Percentiles rank a stretch among this genome's conserved stretches.
Conservation (phyloP, 2,329 filamentous ascomycete genomes). For the Thielaviopsis punctulata region DNA sequence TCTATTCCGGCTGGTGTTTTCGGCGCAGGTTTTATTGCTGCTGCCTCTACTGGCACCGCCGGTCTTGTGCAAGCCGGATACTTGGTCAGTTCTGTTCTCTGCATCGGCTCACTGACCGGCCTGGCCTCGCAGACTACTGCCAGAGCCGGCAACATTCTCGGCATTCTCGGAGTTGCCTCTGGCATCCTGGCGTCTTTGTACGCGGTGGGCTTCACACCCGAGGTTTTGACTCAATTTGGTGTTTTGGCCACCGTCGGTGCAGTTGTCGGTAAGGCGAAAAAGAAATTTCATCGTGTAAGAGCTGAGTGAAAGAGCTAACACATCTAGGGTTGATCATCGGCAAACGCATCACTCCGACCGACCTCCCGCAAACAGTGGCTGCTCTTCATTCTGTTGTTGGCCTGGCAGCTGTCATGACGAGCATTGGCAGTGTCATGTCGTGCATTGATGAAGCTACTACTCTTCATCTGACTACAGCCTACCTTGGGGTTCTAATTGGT, state of each 20-base stretch:
- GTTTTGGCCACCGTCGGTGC: conserved; percentile 55
- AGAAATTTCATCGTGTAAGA: too few species aligned
- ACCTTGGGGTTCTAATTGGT: conserved; percentile 71
- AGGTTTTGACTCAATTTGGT: conserved; percentile 67
- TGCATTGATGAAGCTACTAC: conserved; percentile 54
- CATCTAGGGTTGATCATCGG: conserved; percentile 52
- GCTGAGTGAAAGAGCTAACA: conserved; percentile 13
- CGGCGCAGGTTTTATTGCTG: conserved; percentile 64
- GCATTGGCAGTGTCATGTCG: conserved; percentile 70
- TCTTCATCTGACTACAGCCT: conserved; percentile 70
- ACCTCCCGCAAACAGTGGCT: conserved; percentile 76
- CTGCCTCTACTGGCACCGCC: conserved; percentile 64
- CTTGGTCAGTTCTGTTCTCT: conserved; percentile 66
- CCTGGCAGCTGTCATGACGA: conserved; percentile 73
- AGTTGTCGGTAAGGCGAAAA: conserved; percentile 30
- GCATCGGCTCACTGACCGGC: conserved; percentile 68
- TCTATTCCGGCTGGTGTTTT: conserved; percentile 61
- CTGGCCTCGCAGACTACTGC: conserved; percentile 71
- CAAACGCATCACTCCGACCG: conserved; percentile 72
- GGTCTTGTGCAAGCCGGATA: conserved; percentile 80
- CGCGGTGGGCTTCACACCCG: conserved; percentile 63
- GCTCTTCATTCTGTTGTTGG: conserved; percentile 82
- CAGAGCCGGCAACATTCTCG: conserved; percentile 68
- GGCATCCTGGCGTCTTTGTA: conserved; percentile 70
- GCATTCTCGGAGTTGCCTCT: conserved; percentile 68